Evolutionary conservation across 225 moss, liverwort and hornwort genomes (phyloP), one percentile per base, ranked within the genome.

Genomic region (Ulota crispa): DNA sequence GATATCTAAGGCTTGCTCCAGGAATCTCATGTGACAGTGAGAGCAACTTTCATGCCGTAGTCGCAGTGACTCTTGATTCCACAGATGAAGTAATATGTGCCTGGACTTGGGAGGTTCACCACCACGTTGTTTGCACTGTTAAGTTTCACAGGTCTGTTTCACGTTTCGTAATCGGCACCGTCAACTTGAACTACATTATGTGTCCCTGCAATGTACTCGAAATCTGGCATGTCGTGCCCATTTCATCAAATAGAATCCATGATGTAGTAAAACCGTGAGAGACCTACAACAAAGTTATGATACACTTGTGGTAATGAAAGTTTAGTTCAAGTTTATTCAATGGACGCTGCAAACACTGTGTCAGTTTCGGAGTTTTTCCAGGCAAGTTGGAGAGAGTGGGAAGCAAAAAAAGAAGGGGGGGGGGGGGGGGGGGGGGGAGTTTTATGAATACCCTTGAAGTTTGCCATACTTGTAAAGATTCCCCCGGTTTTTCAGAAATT

Each of bases 181-280:
- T 76, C 68, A 31, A 86, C 88, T 86, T 88, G 85, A 16, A 88
- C 43, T 63, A 88, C 88, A 37, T 88, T 85, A 15, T 85, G 88
- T 24, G 75, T 75, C 50, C 53, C 82, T 39, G 53, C 72, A 8
- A 76, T 1, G 37, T 85, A 85, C 61, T 85, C 80, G 54, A 88
- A 85, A 60, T 67, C 85, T 88, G 83, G 45, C 20, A 72, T 4
- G 12, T 27, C 55, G 50, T 2, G 2, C 30, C 24, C 31, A 41
- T 47, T 70, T 27, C 76, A 23, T 14, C 34, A 71, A 32, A 21
- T 36, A 16, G 56, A 32, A 23, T 37, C 21, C 16, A 27, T 20
- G 2, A 18, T 18, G 50, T 50, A 50, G 50, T 18, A 50, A 45
- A 45, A 45, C 45, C 1, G 45, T 4, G 45, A 13, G 45, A 45